phyloP scores from a whole-genome alignment of 371 early-diverging fungal species.

The Capillidium rhysosporum region DNA sequence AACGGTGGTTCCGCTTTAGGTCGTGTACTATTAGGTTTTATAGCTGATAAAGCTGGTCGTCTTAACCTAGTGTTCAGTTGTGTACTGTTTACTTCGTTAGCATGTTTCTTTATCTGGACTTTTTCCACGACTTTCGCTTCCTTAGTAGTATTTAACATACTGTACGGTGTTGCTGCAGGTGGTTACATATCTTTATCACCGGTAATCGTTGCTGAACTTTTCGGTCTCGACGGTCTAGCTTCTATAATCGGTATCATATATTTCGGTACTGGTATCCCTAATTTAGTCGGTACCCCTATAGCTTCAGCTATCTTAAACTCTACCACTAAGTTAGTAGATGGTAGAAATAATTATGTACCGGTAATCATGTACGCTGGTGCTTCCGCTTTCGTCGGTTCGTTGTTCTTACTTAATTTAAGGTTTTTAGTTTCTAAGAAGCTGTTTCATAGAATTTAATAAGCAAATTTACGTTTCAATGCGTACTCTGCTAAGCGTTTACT shows the following conservation, averaged over 20 bases:
- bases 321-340: neutral
- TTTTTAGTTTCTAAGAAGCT: neutral
- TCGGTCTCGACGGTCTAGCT: slow-evolving; percentile 19
- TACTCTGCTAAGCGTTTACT: too few species aligned
- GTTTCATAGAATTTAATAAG: too few species aligned
- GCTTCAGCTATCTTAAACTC: neutral
- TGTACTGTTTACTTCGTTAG: slow-evolving; percentile 14
- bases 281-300: slow-evolving; percentile 18
- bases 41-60: slow-evolving; percentile 27
- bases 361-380: neutral
- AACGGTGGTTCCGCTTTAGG: slow-evolving; percentile 13
- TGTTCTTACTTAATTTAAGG: neutral
- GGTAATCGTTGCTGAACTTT: slow-evolving; percentile 20
- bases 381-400: neutral
- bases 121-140: slow-evolving; percentile 20
- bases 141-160: slow-evolving; percentile 21
- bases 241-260: slow-evolving; percentile 18
- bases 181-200: slow-evolving; percentile 27
- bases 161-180: slow-evolving; percentile 23
- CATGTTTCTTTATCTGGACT: slow-evolving; percentile 37
- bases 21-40: slow-evolving; percentile 12
- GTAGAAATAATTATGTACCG: neutral
- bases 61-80: slow-evolving; percentile 28
- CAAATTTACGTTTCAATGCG: too few species aligned
- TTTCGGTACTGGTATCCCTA: slow-evolving; percentile 17